These are phyloP conservation scores for Sisymbrium altissimum DNA, from an alignment of 345 rosid genomes.

Conservation along the genomic window DNA sequence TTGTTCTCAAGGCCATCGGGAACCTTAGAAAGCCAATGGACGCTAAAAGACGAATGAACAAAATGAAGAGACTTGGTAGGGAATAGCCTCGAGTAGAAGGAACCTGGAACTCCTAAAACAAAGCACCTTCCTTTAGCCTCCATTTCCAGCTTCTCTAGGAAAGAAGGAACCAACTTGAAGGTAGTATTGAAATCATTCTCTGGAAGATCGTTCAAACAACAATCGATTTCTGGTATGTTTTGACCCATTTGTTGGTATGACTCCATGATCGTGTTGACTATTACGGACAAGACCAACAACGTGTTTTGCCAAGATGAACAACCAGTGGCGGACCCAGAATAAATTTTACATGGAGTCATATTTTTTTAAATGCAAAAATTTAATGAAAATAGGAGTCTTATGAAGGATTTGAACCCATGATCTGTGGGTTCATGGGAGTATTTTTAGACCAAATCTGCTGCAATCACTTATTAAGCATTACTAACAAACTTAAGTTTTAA, in stretches of 20 bases:
- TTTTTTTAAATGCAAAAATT: no score
- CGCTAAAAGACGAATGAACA: constrained; percentile 31
- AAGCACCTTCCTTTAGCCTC: background rate
- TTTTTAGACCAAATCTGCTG: no score
- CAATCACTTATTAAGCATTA: no score
- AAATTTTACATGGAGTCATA: no score
- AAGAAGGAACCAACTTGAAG: background rate
- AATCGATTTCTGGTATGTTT: constrained; percentile 20
- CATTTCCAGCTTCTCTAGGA: background rate
- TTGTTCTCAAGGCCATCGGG: background rate
- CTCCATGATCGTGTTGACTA: background rate
- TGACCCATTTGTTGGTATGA: background rate
- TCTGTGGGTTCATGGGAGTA: no score
- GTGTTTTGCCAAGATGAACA: constrained; percentile 47
- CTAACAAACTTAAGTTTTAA: no score
- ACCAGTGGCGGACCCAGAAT: no score
- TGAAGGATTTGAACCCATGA: no score
- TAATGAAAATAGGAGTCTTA: no score
- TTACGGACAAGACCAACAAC: constrained; percentile 1
- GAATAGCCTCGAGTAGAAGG: constrained; percentile 42
- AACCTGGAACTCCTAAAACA: constrained; percentile 37
- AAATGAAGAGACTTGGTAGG: constrained; percentile 26
- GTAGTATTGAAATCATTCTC: constrained; percentile 36
- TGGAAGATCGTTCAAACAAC: constrained; percentile 40
- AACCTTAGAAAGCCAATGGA: constrained; percentile 38